Evolutionary conservation across 805 yeast species (phyloP), one percentile per base, ranked within the genome.

Genomic region (Lachancea quebecensis): DNA sequence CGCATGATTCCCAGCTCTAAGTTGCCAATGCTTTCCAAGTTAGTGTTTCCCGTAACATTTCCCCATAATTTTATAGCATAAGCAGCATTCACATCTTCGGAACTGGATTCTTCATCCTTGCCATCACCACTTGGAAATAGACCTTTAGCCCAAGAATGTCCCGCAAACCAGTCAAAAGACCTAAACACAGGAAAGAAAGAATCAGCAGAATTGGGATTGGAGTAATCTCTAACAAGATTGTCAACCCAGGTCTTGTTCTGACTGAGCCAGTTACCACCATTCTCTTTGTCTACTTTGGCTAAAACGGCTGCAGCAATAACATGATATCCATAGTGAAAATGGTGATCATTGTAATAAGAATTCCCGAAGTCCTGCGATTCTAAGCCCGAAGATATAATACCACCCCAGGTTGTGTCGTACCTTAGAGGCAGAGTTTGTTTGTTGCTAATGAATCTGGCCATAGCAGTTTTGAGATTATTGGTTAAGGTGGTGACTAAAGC

Each of bases 81-180:
- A 2, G 78, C 73, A 44, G 82, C 79, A 57, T 84, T 83, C 50
- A 82, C 82, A 60, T 84, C 90, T 59, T 84, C 90, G 10, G 85
- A 78, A 16, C 80, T 74, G 0, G 85, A 79, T 62, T 84, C 90
- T 60, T 84, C 80, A 60, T 83, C 85, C 53, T 81, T 81, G 27
- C 91, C 90, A 62, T 84, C 90, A 7, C 85, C 85, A 49, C 81
- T 72, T 30, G 77, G 73, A 54, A 77, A 80, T 15, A 83, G 69
- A 2, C 91, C 90, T 56, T 80, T 81, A 0, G 90, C 91, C 78
- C 83, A 82, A 0, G 89, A 81, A 58, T 84, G 90, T 1, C 91
- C 91, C 55, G 75, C 75, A 58, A 67, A 84, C 86, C 86, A 84
- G 58, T 82, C 87, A 64, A 82, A 83, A 7, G 79, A 72, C 56